A percentile compares a stretch with the other conserved stretches of the same genome.
phyloP scores from a whole-genome alignment of 331 rosid species.

The Quercus phellos region DNA sequence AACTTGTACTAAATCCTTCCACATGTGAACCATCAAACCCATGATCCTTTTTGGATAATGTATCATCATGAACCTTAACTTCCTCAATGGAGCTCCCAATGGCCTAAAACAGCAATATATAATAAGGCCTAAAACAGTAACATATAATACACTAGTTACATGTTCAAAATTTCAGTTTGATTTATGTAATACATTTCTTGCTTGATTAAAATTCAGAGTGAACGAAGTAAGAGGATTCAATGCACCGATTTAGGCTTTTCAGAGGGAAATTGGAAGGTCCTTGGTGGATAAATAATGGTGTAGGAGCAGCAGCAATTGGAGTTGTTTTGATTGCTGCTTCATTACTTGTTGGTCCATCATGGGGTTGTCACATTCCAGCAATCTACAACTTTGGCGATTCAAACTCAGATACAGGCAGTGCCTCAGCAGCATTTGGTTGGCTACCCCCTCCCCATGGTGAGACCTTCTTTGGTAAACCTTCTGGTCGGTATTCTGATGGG shows the following conservation, averaged over 20 bases:
- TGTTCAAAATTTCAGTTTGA: neutral
- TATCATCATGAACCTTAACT: too few relatives aligned
- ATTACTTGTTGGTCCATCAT: neutral
- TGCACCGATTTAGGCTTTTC: neutral
- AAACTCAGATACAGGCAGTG: slow-evolving; percentile 49
- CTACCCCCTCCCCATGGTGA: slow-evolving; percentile 27
- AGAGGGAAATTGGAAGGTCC: neutral
- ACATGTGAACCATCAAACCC: too few relatives aligned
- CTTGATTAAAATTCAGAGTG: neutral
- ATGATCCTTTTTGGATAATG: too few relatives aligned
- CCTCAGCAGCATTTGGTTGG: slow-evolving; percentile 32
- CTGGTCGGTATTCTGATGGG: slow-evolving; percentile 42
- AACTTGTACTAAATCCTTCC: too few relatives aligned
- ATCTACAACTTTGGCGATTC: slow-evolving; percentile 45
- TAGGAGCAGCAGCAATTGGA: slow-evolving; percentile 4
- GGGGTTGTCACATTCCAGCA: slow-evolving; percentile 37
- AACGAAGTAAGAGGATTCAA: neutral
- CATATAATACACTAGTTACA: neutral
- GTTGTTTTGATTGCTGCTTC: slow-evolving; percentile 9
- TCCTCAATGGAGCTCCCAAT: too few relatives aligned
- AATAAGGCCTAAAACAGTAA: too few relatives aligned
- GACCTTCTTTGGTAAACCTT: slow-evolving; percentile 40
- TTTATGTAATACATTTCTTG: neutral
- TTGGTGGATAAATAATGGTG: neutral
- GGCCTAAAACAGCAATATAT: too few relatives aligned